Evolutionary conservation across 768 basidiomycete species (phyloP).

Genomic region (Tulasnella sp.): DNA sequence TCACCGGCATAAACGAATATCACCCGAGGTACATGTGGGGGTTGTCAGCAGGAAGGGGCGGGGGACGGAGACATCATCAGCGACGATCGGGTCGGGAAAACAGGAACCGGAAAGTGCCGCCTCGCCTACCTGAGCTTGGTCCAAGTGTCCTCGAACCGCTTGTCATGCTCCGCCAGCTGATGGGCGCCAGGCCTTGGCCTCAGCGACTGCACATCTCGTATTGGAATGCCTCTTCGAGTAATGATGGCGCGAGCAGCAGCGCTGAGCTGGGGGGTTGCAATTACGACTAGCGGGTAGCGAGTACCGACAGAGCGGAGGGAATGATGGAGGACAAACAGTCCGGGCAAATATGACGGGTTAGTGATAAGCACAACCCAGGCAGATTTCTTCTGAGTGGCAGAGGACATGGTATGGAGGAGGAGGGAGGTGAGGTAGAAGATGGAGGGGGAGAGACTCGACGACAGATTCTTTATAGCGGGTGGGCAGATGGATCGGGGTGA

Average conservation of each 20-base stretch:
- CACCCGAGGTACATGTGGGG: not conserved
- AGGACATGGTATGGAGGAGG: not conserved
- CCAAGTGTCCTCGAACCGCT: constrained; percentile 35
- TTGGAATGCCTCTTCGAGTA: constrained; percentile 48
- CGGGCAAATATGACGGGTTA: constrained; percentile 54
- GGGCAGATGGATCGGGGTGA: not conserved
- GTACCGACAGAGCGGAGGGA: constrained; percentile 53
- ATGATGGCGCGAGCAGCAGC: constrained; percentile 51
- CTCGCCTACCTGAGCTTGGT: constrained; percentile 39
- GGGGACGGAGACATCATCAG: not conserved
- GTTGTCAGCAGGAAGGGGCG: not conserved
- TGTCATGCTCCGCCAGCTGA: constrained; percentile 25
- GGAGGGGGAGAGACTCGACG: not conserved
- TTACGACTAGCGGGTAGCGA: constrained; percentile 72
- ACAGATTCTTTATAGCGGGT: not conserved
- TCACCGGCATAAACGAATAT: not conserved
- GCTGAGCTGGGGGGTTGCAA: constrained; percentile 61
- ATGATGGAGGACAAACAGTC: constrained; percentile 57
- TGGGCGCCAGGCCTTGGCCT: constrained; percentile 46
- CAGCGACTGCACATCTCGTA: constrained; percentile 58
- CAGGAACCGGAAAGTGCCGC: constrained; percentile 1
- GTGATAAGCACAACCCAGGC: constrained; percentile 81
- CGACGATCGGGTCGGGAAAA: constrained; percentile 30
- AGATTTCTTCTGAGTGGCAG: not conserved
- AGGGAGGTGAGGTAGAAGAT: not conserved